Conservation (phyloP, 2,329 filamentous ascomycete genomes). For the Monilinia aucupariae region DNA sequence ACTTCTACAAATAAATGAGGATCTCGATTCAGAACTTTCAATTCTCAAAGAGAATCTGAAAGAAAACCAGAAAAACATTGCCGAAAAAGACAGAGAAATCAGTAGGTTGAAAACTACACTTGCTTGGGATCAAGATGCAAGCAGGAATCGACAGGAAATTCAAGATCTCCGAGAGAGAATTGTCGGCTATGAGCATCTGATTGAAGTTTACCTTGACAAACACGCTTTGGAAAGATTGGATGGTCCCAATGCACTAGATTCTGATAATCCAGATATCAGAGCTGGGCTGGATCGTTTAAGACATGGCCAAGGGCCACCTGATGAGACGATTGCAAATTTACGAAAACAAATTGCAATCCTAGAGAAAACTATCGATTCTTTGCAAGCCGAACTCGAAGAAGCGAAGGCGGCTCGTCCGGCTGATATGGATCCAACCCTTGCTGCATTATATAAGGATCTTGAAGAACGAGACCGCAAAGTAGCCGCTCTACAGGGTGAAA, state of each 20-base stretch:
- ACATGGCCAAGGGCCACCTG: neutral
- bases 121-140: neutral
- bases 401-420: neutral
- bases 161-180: constrained; percentile 3
- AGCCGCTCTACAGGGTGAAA: neutral
- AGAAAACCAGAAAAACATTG: neutral
- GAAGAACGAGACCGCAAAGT: neutral
- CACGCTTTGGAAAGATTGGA: neutral
- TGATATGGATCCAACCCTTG: neutral
- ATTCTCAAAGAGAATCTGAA: neutral
- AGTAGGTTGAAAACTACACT: neutral
- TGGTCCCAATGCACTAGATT: neutral
- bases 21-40: neutral
- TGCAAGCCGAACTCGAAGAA: neutral
- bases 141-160: constrained; percentile 2
- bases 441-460: neutral
- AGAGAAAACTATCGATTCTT: neutral
- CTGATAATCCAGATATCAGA: neutral
- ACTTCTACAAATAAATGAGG: neutral
- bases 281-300: neutral
- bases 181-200: neutral
- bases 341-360: neutral
- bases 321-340: neutral
- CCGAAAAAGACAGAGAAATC: neutral
- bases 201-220: neutral